A percentile compares a stretch with the other conserved stretches of the same genome.
These are phyloP conservation scores for Cryphonectria nitschkei DNA, from an alignment of 2,329 filamentous ascomycete genomes.

Conservation along the genomic window DNA sequence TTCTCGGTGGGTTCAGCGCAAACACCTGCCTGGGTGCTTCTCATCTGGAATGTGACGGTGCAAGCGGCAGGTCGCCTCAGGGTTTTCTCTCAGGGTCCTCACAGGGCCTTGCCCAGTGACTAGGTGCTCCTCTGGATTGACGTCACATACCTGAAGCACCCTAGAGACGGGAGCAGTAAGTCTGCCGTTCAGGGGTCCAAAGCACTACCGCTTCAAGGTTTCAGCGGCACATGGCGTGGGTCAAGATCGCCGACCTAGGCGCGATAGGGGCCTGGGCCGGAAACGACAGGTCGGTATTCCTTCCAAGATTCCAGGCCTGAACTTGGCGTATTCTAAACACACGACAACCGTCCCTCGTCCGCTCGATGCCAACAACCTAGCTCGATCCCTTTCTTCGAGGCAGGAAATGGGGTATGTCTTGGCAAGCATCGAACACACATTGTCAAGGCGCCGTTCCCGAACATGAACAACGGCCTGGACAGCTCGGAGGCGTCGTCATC, in stretches of 20 bases:
- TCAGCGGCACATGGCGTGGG: background rate
- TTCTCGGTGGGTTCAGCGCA: background rate
- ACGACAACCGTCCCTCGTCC: background rate
- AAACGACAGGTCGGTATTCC: background rate
- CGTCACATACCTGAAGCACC: background rate
- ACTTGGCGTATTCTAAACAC: background rate
- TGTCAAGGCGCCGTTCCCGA: conserved; percentile 24
- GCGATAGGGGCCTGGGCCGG: background rate
- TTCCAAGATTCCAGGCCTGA: background rate
- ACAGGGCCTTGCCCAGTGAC: background rate
- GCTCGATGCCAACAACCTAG: conserved; percentile 16
- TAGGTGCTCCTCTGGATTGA: background rate
- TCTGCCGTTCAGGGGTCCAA: conserved; percentile 7
- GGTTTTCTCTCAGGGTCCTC: background rate
- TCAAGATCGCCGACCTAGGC: background rate
- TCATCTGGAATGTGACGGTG: background rate
- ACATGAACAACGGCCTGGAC: conserved; percentile 30
- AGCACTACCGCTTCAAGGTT: background rate
- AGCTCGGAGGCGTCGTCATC: conserved; percentile 35
- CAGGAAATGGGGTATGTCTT: conserved; percentile 25
- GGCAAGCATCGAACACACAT: conserved; percentile 18
- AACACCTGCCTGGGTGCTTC: background rate
- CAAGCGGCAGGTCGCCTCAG: background rate
- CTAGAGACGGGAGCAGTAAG: background rate
- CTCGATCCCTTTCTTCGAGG: conserved; percentile 11